Evolutionary conservation across 345 rosid genomes (phyloP).

Genomic region (Triadica sebifera): DNA sequence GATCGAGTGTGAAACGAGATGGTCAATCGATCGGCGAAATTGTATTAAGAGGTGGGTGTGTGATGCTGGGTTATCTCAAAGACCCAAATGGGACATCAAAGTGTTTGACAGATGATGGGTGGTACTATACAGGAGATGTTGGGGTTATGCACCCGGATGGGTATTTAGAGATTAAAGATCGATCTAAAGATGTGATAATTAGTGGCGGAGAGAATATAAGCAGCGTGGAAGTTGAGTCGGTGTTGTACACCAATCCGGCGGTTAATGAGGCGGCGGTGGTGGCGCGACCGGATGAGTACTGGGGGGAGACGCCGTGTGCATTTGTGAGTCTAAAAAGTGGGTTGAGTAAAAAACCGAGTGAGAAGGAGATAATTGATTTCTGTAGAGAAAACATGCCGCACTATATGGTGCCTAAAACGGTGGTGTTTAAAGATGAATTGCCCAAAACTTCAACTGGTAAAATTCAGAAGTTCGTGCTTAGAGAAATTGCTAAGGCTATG

Average conservation of each 20-base stretch:
- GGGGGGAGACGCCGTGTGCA: slow-evolving; percentile 34
- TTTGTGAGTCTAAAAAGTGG: slow-evolving; percentile 22
- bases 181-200: slow-evolving; percentile 31
- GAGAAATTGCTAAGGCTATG: slow-evolving; percentile 45
- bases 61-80: slow-evolving; percentile 25
- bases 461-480: slow-evolving; percentile 57
- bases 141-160: slow-evolving; percentile 29
- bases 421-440: slow-evolving; percentile 54
- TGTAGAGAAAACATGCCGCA: slow-evolving; percentile 63
- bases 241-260: slow-evolving; percentile 17
- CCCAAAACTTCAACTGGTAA: slow-evolving; percentile 82
- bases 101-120: slow-evolving; percentile 21
- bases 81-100: slow-evolving; percentile 11
- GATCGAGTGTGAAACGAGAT: slow-evolving; percentile 17
- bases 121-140: slow-evolving; percentile 30
- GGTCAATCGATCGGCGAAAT: slow-evolving; percentile 22
- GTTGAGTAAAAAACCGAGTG: background rate
- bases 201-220: slow-evolving; percentile 34
- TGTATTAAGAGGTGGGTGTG: slow-evolving; percentile 20
- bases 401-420: slow-evolving; percentile 73
- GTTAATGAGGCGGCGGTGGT: slow-evolving; percentile 31
- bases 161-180: slow-evolving; percentile 26
- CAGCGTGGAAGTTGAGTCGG: slow-evolving; percentile 27
- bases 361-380: slow-evolving; percentile 50
- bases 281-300: slow-evolving; percentile 23